Evolutionary conservation across 2,329 filamentous ascomycete genomes (phyloP).

Genomic region (Nigrospora oryzae): DNA sequence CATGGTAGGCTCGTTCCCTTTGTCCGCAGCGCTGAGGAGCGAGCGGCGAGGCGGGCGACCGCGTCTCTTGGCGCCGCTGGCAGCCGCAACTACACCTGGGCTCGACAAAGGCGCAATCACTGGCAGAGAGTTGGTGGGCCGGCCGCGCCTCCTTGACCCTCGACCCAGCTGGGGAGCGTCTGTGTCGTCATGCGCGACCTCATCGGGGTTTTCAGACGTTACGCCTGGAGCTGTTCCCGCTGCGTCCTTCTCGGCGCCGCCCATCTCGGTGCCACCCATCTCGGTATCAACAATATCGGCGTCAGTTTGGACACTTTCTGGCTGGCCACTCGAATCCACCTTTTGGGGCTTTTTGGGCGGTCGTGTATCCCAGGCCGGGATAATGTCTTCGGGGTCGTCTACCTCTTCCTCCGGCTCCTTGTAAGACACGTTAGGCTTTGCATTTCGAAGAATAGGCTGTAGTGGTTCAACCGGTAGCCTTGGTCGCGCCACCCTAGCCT

Average conservation of each 20-base stretch:
- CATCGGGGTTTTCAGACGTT: too few species aligned
- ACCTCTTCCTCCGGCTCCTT: constrained; percentile 37
- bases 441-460: constrained; percentile 40
- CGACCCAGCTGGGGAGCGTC: too few species aligned
- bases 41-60: constrained; percentile 19
- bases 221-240: too few species aligned
- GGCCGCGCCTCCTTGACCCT: too few species aligned
- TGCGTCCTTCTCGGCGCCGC: too few species aligned
- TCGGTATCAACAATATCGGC: too few species aligned
- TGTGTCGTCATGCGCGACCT: too few species aligned
- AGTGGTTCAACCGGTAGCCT: constrained; percentile 30
- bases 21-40: constrained; percentile 14
- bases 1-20: constrained; percentile 15
- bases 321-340: neutral
- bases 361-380: constrained; percentile 11
- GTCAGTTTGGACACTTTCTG: too few species aligned
- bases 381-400: constrained; percentile 33
- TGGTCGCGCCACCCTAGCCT: constrained; percentile 10
- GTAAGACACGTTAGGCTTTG: constrained; percentile 43
- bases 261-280: too few species aligned
- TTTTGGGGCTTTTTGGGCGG: constrained; percentile 7
- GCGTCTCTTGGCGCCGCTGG: constrained; percentile 13
- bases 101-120: too few species aligned
- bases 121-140: too few species aligned
- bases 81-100: neutral